Base-by-base conservation (phyloP, 2,329 filamentous ascomycete genomes). In the Grosmannia clavigera region DNA sequence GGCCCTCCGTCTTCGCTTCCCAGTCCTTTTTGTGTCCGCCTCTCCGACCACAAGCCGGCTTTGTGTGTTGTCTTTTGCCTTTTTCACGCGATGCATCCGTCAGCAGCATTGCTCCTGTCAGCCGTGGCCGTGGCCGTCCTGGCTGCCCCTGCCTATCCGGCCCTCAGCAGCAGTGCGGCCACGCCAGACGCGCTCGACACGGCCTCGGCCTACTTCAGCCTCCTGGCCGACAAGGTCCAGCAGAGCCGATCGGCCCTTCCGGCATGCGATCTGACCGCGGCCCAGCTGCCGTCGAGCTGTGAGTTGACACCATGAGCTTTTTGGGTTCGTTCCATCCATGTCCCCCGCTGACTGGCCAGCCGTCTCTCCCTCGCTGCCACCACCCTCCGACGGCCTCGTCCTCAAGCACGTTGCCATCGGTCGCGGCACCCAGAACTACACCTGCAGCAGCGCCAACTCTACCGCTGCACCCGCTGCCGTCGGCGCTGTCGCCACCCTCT, bases 401-500 rank as follows among this genome's bases (percentile, higher is more conserved):
- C 78, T 95, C 57, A 81, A 83, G 69, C 89, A 95, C 73, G 87
- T 96, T 59, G 89, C 87, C 69, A 78, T 96, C 63, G 92, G 92
- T 67, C 86, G 90, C 53, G 92, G 92, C 62, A 94, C 88, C 9
- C 86, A 96, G 75, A 96, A 96, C 80, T 97, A 96, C 78, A 95
- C 90, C 58, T 96, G 92, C 78, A 77, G 81, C 61, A 75, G 79
- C 59, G 73, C 73, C 63, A 81, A 87, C 66, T 70, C 81, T 1
- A 81, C 80, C 3, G 80, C 83, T 0, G 74, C 74, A 0, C 92
- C 92, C 16, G 77, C 76, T 11, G 78, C 85, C 22, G 72, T 78
- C 57, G 92, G 92, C 64, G 92, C 92, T 59, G 70, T 90, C 0
- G 92, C 92, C 59, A 85, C 83, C 1, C 88, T 97, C 67, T 96